Conservation (phyloP, 768 basidiomycete species). For the Xerocomellus chrysenteron region DNA sequence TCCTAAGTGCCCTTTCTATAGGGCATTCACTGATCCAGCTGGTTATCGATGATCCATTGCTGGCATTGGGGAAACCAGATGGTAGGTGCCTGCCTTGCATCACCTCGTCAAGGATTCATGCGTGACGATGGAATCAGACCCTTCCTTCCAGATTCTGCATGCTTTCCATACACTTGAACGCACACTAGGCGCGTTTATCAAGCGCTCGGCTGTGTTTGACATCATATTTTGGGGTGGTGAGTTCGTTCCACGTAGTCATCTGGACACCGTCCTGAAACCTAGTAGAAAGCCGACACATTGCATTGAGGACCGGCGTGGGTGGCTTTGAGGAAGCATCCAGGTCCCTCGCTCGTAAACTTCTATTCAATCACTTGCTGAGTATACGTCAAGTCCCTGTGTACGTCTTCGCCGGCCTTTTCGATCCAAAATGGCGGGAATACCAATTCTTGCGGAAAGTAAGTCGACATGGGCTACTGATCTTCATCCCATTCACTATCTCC, state of each 20-base stretch:
- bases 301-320: slow-evolving; percentile 38
- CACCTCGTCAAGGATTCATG: neutral
- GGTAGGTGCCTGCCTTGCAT: slow-evolving; percentile 34
- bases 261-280: neutral
- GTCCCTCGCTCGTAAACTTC: slow-evolving; percentile 48
- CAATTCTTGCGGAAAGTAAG: slow-evolving; percentile 40
- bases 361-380: slow-evolving; percentile 48
- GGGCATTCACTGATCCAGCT: slow-evolving; percentile 62
- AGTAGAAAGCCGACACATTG: slow-evolving; percentile 46
- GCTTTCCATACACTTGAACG: slow-evolving; percentile 55
- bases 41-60: slow-evolving; percentile 59
- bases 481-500: slow-evolving; percentile 9
- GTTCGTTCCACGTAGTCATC: neutral
- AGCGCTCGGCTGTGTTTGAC: slow-evolving; percentile 55
- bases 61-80: slow-evolving; percentile 49
- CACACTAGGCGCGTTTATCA: slow-evolving; percentile 46
- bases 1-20: slow-evolving; percentile 20
- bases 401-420: slow-evolving; percentile 44
- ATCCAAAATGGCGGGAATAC: slow-evolving; percentile 51
- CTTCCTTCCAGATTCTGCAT: slow-evolving; percentile 62
- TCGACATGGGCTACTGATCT: neutral
- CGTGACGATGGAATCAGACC: slow-evolving; percentile 37
- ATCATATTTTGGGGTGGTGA: slow-evolving; percentile 63
- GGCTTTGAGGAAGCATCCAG: slow-evolving; percentile 45
- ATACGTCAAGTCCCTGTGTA: slow-evolving; percentile 43